Evolutionary conservation across 257 asterid species (phyloP).

Genomic region (Fraxinus quadrangulata): DNA sequence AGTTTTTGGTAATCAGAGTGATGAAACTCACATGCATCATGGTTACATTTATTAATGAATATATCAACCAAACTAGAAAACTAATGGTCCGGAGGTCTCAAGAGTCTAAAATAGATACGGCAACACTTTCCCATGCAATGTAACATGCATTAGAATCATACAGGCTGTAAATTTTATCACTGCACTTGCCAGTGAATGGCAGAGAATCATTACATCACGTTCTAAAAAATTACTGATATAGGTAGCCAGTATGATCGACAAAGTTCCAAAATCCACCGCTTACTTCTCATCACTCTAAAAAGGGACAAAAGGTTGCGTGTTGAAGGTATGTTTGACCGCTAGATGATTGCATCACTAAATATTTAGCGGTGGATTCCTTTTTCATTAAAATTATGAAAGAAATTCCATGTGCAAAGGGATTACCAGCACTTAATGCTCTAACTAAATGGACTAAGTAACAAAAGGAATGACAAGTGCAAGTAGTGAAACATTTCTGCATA

Average conservation of each 20-base stretch:
- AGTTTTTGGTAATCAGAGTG: conserved; percentile 13
- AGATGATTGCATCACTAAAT: conserved; percentile 10
- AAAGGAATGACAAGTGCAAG: not conserved
- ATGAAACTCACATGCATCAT: conserved; percentile 9
- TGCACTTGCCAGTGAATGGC: not conserved
- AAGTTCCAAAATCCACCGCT: conserved; percentile 9
- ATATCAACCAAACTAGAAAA: not conserved
- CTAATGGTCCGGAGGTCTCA: not conserved
- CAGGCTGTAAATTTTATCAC: not conserved
- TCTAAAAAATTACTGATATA: conserved; percentile 2
- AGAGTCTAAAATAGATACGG: conserved; percentile 3
- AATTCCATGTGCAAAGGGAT: not conserved
- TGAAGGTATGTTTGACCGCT: not conserved
- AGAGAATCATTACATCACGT: conserved; percentile 4
- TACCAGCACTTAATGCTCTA: not conserved
- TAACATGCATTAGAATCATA: not conserved
- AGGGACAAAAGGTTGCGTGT: not conserved
- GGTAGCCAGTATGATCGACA: not conserved
- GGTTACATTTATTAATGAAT: not conserved
- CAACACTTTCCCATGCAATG: not conserved
- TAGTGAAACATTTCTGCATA: not conserved
- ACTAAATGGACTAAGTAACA: not conserved
- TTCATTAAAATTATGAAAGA: not conserved
- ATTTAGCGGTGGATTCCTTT: not conserved
- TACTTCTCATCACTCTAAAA: conserved; percentile 4